Conservation (phyloP, 352 stramenopile genomes). For the Phytophthora cryptogea region DNA sequence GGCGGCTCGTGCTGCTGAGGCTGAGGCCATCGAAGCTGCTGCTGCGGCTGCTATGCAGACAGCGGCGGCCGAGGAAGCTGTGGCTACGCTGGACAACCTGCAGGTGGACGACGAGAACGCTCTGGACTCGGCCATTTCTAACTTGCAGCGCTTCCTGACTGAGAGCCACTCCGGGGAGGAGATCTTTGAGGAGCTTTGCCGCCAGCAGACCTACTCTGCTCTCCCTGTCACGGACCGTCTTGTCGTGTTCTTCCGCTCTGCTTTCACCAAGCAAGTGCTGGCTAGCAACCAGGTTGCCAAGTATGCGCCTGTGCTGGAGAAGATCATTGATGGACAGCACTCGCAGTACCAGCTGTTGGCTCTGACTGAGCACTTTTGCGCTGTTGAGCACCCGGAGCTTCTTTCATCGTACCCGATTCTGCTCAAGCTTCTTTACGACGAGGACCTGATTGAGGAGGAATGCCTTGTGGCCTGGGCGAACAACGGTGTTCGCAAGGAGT, state of each 20-base stretch:
- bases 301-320: constrained; percentile 86
- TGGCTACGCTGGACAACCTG: constrained; percentile 81
- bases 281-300: constrained; percentile 92
- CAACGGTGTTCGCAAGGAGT: constrained; percentile 72
- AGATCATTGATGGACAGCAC: constrained; percentile 84
- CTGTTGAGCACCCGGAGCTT: constrained; percentile 84
- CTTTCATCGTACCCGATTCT: constrained; percentile 91
- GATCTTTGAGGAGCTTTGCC: constrained; percentile 91
- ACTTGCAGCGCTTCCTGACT: constrained; percentile 65
- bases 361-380: constrained; percentile 90
- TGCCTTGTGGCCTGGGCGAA: constrained; percentile 93
- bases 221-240: constrained; percentile 94
- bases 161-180: constrained; percentile 54
- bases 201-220: constrained; percentile 92
- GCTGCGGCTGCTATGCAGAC: constrained; percentile 72
- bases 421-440: constrained; percentile 97
- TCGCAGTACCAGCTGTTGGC: constrained; percentile 95
- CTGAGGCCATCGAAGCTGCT: constrained; percentile 81
- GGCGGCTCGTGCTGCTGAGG: constrained; percentile 77
- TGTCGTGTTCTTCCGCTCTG: constrained; percentile 93
- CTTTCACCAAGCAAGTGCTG: constrained; percentile 89
- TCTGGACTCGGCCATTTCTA: constrained; percentile 72
- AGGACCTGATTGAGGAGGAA: constrained; percentile 96
- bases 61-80: constrained; percentile 55
- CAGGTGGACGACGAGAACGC: constrained; percentile 85